Conservation (phyloP, 2,329 filamentous ascomycete genomes). For the Diaporthe nobilis region DNA sequence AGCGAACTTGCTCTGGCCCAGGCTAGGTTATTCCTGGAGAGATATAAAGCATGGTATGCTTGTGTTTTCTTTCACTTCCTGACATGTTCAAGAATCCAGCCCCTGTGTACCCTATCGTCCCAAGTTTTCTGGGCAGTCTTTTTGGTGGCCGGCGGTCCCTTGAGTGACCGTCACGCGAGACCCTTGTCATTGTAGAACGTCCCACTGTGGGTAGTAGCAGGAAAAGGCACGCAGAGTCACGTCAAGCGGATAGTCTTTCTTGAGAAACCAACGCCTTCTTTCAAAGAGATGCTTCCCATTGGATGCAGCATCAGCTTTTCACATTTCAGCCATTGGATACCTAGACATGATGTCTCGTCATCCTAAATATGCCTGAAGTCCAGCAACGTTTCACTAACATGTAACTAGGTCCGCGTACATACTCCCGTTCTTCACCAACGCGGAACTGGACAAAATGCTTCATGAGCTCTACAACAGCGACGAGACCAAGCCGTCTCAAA, state of each 20-base stretch:
- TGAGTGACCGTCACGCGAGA: not conserved
- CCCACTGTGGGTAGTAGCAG: not conserved
- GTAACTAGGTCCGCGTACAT: constrained; percentile 35
- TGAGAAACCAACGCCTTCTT: not conserved
- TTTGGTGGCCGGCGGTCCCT: no score
- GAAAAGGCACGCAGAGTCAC: not conserved
- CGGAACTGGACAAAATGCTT: constrained; percentile 46
- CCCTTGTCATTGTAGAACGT: not conserved
- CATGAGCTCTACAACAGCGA: constrained; percentile 42
- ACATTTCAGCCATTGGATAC: not conserved
- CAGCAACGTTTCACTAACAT: not conserved
- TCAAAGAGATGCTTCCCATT: not conserved
- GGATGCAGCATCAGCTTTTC: no score
- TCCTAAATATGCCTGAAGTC: not conserved
- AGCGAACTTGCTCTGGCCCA: constrained; percentile 41
- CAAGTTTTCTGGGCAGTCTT: not conserved
- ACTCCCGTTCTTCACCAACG: constrained; percentile 44
- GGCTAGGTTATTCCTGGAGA: constrained; percentile 43
- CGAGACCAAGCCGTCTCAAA: constrained; percentile 43
- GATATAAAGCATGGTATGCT: constrained; percentile 42
- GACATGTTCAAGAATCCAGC: not conserved
- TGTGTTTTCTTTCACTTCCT: no score
- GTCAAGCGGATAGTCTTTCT: not conserved
- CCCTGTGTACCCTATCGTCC: not conserved
- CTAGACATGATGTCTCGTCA: not conserved